Base-by-base conservation (phyloP, 1,139 yeast species). In the Yamadazyma epiphylla region DNA sequence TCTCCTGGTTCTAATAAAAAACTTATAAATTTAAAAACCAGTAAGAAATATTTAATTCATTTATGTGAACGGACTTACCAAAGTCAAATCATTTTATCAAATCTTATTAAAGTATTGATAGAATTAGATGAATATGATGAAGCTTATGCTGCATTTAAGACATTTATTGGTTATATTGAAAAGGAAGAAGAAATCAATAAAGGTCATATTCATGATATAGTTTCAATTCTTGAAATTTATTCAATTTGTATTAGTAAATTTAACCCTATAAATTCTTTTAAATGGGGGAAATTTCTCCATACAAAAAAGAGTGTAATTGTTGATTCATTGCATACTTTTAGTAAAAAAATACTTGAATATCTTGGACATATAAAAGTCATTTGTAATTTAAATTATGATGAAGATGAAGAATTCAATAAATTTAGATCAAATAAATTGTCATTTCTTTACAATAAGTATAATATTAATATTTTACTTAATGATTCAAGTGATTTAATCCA, bases 101-200 rank as follows among this genome's bases (percentile, higher is more conserved):
- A 55, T 33, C 54, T 61, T 28, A 58, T 68, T 22, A 52, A 57
- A 33, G 49, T 59, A 1, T 51, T 67, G 31, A 45, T 67, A 15
- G 65, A 61, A 22, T 47, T 58, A 31, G 45, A 51, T 11, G 70
- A 67, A 40, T 60, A 51, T 35, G 74, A 68, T 37, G 74, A 68
- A 41, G 74, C 74, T 0, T 51, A 60, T 33, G 69, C 68, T 5
- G 72, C 68, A 0, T 60, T 67, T 35, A 58, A 56, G 19, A 65
- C 73, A 1, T 65, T 56, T 35, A 44, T 53, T 5, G 46, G 46
- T 21, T 68, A 68, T 39, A 35, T 60, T 11, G 56, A 58, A 15
- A 62, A 56, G 26, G 67, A 62, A 15, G 53, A 58, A 36, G 55
- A 55, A 26, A 66, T 62, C 24, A 46, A 54, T 27, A 49, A 50